Percentiles rank a stretch among this genome's conserved stretches.
phyloP scores from a whole-genome alignment of 345 rosid species.

The Bruguiera parviflora region DNA sequence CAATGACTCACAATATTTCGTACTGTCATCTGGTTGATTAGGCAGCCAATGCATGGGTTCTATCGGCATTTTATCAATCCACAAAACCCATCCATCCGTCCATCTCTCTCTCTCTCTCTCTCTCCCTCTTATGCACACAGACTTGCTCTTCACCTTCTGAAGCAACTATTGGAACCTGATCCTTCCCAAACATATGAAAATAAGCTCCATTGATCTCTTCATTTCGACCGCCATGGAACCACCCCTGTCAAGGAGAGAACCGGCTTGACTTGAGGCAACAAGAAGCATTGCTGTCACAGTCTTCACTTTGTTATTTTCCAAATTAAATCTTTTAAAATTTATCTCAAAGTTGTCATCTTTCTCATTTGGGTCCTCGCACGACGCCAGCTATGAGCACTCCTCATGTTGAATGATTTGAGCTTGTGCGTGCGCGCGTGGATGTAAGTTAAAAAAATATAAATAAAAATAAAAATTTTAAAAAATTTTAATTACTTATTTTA shows the following conservation, averaged over 20 bases:
- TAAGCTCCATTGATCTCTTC: slow-evolving; percentile 61
- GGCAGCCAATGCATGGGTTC: not conserved
- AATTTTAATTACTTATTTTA: no score
- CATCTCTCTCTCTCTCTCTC: no score
- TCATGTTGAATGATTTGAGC: no score
- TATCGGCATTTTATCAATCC: not conserved
- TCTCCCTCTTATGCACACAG: no score
- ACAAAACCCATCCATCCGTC: no score
- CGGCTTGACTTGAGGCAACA: slow-evolving; percentile 60
- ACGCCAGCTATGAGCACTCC: no score
- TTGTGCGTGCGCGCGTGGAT: no score
- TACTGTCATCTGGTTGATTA: not conserved
- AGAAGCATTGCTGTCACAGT: slow-evolving; percentile 51
- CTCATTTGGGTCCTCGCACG: no score
- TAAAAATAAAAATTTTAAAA: no score
- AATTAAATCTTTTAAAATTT: no score
- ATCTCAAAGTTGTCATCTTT: no score
- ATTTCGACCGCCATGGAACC: slow-evolving; percentile 65
- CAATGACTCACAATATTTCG: not conserved
- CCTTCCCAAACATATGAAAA: slow-evolving; percentile 65
- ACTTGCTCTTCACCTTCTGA: slow-evolving; percentile 44
- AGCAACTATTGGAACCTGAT: slow-evolving; percentile 65
- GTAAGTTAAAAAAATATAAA: no score
- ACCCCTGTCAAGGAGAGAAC: slow-evolving; percentile 73
- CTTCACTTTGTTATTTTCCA: slow-evolving; percentile 33